Evolutionary conservation across 1,284 basidiomycete genomes (phyloP).

Genomic region (Puccinia brachypodii): DNA sequence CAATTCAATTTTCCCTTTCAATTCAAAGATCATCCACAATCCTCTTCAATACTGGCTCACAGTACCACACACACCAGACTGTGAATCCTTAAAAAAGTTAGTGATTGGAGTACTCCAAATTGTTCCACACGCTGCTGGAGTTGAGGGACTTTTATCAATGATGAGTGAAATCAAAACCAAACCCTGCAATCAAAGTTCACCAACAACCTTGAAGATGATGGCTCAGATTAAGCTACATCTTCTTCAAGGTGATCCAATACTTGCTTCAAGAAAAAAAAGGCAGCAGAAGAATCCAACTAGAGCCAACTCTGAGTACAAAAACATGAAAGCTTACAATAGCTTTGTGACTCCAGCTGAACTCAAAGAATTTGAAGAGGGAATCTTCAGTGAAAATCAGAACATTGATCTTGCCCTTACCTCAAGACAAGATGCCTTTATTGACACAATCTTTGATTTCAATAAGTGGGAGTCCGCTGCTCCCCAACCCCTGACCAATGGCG

Average conservation of each 20-base stretch:
- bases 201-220: constrained; percentile 6
- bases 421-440: neutral
- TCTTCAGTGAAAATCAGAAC: neutral
- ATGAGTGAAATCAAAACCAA: neutral
- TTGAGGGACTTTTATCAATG: neutral
- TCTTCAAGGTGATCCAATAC: constrained; percentile 12
- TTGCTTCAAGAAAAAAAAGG: neutral
- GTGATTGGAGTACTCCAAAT: neutral
- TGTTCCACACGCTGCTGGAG: constrained; percentile 22
- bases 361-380: neutral
- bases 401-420: neutral
- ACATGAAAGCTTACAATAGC: neutral
- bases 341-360: neutral
- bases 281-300: neutral
- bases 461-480: neutral
- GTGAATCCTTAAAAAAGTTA: neutral
- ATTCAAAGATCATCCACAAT: neutral
- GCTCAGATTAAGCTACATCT: constrained; percentile 6
- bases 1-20: neutral
- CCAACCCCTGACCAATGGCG: neutral
- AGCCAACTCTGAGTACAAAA: neutral
- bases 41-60: constrained; percentile 1
- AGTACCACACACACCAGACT: neutral
- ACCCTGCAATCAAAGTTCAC: neutral
- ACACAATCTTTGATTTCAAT: constrained; percentile 3